Percentiles rank a stretch among this genome's conserved stretches.
Evolutionary conservation across 2,329 filamentous ascomycete genomes (phyloP).

Genomic region (Orbilia brochopaga): DNA sequence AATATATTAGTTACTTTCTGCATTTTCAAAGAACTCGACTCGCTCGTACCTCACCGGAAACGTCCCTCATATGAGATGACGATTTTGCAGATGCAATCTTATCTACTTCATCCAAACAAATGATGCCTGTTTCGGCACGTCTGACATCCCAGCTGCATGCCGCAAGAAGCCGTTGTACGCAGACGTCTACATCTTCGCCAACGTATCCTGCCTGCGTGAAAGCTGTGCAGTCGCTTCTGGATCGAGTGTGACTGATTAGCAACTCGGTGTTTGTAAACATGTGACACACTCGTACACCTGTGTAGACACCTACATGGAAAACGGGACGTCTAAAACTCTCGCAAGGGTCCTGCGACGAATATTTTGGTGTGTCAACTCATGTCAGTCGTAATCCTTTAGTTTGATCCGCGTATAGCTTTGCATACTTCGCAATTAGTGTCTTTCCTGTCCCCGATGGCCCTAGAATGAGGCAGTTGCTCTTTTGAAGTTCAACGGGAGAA

Average conservation of each 20-base stretch:
- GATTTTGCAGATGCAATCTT: slow-evolving; percentile 92
- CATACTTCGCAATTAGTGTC: slow-evolving; percentile 81
- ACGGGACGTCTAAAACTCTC: slow-evolving; percentile 86
- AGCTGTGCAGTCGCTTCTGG: slow-evolving; percentile 76
- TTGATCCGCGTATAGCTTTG: not conserved
- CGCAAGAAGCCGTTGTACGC: slow-evolving; percentile 86
- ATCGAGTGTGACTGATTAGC: not conserved
- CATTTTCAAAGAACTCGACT: not conserved
- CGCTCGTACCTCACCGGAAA: slow-evolving; percentile 73
- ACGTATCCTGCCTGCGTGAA: slow-evolving; percentile 98
- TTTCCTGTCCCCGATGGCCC: slow-evolving; percentile 96
- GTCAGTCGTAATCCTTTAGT: not conserved
- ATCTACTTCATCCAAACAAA: slow-evolving; percentile 95
- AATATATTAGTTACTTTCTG: not conserved
- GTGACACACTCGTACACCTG: too few species aligned
- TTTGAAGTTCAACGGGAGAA: slow-evolving; percentile 67
- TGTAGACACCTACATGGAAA: slow-evolving; percentile 54
- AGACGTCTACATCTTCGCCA: slow-evolving; percentile 95
- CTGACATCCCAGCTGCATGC: slow-evolving; percentile 71
- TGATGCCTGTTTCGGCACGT: slow-evolving; percentile 77
- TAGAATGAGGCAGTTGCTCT: slow-evolving; percentile 89
- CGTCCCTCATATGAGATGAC: slow-evolving; percentile 80
- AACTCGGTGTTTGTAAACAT: not conserved
- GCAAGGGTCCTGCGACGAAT: slow-evolving; percentile 68
- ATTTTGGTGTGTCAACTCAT: not conserved